Evolutionary conservation across 129 eudicot genomes (phyloP).

Genomic region (Scalesia atractyloides): DNA sequence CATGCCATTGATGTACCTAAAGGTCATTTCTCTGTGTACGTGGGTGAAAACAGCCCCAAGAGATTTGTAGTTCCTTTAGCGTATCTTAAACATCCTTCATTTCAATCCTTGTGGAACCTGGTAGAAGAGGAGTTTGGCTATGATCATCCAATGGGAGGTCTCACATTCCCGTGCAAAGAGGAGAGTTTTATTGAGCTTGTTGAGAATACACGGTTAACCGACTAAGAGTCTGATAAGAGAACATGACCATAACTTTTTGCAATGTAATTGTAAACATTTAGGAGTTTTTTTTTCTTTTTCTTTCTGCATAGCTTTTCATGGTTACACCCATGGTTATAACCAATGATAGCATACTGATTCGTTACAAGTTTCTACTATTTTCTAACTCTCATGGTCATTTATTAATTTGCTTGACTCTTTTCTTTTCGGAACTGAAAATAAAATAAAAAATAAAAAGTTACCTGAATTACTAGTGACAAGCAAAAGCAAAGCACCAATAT

Average conservation of each 20-base stretch:
- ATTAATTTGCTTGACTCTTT: not conserved
- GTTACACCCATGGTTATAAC: too few species aligned
- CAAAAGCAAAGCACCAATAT: too few species aligned
- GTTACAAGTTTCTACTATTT: too few species aligned
- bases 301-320: too few species aligned
- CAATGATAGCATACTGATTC: too few species aligned
- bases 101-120: constrained; percentile 1
- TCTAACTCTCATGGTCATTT: not conserved
- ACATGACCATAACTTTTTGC: too few species aligned
- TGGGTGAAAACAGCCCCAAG: constrained; percentile 20
- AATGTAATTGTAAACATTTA: too few species aligned
- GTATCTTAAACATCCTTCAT: constrained; percentile 26
- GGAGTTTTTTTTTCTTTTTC: too few species aligned
- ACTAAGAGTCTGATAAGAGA: not conserved
- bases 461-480: too few species aligned
- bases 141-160: constrained; percentile 35
- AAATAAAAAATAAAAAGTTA: too few species aligned
- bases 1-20: constrained; percentile 2
- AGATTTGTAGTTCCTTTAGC: constrained; percentile 15
- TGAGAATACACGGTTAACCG: not conserved
- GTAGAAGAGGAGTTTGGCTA: constrained; percentile 28
- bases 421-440: not conserved
- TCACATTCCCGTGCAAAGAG: constrained; percentile 35
- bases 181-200: constrained; percentile 30
- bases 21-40: constrained; percentile 22